Conservation (phyloP, 2,329 filamentous ascomycete species). For the Tympanopsis confertula region DNA sequence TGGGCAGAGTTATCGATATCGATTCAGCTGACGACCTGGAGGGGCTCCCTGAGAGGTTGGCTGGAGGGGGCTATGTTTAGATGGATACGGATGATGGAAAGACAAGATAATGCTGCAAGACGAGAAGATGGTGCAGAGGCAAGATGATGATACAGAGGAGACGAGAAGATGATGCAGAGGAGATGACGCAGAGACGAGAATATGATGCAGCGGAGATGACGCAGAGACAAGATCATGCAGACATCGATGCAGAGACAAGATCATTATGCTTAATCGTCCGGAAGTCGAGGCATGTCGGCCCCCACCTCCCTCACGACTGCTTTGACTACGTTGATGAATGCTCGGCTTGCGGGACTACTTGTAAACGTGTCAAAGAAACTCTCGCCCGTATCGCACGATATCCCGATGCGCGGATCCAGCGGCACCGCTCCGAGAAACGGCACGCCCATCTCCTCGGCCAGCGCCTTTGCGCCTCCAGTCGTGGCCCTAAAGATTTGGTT, state of each 20-base stretch:
- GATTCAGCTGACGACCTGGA: constrained; percentile 70
- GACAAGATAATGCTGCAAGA: background rate
- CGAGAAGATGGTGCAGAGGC: background rate
- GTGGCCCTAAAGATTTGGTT: constrained; percentile 82
- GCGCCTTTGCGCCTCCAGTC: constrained; percentile 70
- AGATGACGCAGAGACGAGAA: background rate
- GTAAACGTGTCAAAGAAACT: constrained; percentile 92
- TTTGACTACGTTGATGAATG: constrained; percentile 70
- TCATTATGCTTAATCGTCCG: constrained; percentile 18
- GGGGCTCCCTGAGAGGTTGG: constrained; percentile 46
- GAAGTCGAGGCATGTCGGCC: constrained; percentile 40
- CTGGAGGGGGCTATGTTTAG: background rate
- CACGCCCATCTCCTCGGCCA: constrained; percentile 78
- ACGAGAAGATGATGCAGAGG: background rate
- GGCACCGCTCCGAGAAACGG: constrained; percentile 85
- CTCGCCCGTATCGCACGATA: constrained; percentile 95
- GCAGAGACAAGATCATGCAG: background rate
- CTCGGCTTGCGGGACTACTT: constrained; percentile 79
- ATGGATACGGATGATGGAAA: background rate
- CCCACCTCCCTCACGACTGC: constrained; percentile 57
- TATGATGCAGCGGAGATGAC: background rate
- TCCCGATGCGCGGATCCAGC: constrained; percentile 83
- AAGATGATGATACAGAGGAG: background rate
- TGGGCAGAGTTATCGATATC: constrained; percentile 78
- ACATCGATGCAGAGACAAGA: too few relatives aligned